Evolutionary conservation across 768 basidiomycete species (phyloP).

Genomic region (Amanita rimosa): DNA sequence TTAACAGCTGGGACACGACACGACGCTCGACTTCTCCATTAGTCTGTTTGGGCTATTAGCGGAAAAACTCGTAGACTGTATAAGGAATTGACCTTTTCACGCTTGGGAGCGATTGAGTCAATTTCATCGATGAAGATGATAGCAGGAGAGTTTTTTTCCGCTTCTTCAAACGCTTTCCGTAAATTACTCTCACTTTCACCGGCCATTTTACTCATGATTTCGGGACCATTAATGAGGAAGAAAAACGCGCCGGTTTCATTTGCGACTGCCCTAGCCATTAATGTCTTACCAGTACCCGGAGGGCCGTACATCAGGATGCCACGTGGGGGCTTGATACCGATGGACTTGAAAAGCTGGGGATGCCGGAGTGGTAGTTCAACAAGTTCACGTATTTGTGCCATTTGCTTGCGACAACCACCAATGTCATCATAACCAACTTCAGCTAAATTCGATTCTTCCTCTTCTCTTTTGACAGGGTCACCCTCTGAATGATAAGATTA

Average conservation of each 20-base stretch:
- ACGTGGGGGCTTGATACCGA: conserved; percentile 99
- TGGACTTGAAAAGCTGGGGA: conserved; percentile 98
- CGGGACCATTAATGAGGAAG: conserved; percentile 99
- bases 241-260: conserved; percentile 99
- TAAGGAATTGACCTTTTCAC: conserved; percentile 75
- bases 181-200: conserved; percentile 97
- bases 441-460: conserved; percentile 92
- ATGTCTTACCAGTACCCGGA: conserved; percentile 98
- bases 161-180: conserved; percentile 98
- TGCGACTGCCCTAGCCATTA: conserved; percentile 98
- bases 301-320: conserved; percentile 99
- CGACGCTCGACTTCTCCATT: conserved; percentile 99
- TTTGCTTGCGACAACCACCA: conserved; percentile 98
- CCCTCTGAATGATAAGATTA: conserved; percentile 50
- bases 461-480: conserved; percentile 97
- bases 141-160: conserved; percentile 98
- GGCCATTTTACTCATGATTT: conserved; percentile 99
- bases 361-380: conserved; percentile 97
- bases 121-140: conserved; percentile 99
- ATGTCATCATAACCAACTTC: conserved; percentile 99
- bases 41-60: conserved; percentile 39
- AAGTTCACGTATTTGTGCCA: conserved; percentile 99
- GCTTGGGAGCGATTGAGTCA: conserved; percentile 98
- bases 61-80: not conserved
- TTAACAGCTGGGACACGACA: conserved; percentile 96